A percentile compares a stretch with the other conserved stretches of the same genome.
phyloP scores from a whole-genome alignment of 73 alveolate species.

The Tetrahymena elliotti region DNA sequence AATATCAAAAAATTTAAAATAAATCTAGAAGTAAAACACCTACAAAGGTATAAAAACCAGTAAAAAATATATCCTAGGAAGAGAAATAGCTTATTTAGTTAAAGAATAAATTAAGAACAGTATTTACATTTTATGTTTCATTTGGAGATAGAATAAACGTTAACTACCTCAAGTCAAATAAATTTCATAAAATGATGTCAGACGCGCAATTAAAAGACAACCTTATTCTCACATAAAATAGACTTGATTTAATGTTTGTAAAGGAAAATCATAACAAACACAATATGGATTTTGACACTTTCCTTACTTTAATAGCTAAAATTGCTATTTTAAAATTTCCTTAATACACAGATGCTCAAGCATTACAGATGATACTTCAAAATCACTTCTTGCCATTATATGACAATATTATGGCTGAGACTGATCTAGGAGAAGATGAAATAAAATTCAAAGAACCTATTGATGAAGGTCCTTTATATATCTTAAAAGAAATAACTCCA shows the following conservation, averaged over 20 bases:
- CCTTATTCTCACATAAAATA: neutral
- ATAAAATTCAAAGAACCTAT: neutral
- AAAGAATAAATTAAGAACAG: slow-evolving; percentile 15
- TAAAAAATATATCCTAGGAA: neutral
- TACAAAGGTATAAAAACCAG: neutral
- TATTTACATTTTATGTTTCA: slow-evolving; percentile 31
- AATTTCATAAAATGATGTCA: slow-evolving; percentile 25
- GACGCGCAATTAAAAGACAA: slow-evolving; percentile 9
- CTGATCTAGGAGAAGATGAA: slow-evolving; percentile 41
- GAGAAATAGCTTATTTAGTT: neutral
- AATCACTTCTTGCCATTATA: slow-evolving; percentile 16
- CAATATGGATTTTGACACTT: slow-evolving; percentile 36
- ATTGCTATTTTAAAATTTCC: slow-evolving; percentile 7
- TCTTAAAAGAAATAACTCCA: neutral
- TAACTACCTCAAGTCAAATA: slow-evolving; percentile 17
- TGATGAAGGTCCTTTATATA: neutral
- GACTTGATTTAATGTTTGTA: slow-evolving; percentile 15
- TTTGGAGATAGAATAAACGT: slow-evolving; percentile 40
- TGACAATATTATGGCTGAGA: slow-evolving; percentile 22
- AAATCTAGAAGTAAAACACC: neutral
- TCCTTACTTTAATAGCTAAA: slow-evolving; percentile 3
- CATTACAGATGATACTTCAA: neutral
- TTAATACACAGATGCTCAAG: neutral
- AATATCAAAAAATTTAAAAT: neutral
- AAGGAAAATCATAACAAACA: slow-evolving; percentile 29